Base-by-base conservation (phyloP, 805 yeast genomes). In the Saturnispora ahearnii region DNA sequence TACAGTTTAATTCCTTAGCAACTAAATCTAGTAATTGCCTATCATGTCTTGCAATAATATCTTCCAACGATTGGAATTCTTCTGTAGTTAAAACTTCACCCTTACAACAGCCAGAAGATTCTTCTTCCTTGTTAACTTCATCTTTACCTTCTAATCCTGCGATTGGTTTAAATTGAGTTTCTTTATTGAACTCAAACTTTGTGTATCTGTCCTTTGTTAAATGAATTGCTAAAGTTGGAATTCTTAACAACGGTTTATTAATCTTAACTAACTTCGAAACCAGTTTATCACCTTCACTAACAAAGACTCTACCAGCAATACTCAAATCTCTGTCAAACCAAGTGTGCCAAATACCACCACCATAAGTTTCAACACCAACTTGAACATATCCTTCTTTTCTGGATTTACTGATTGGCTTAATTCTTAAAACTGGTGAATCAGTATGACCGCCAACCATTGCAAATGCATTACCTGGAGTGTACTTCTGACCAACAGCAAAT, bases 281-380 rank as follows among this genome's bases (percentile, higher is more conserved):
- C 50, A 68, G 73, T 49, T 74, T 71, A 8, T 78, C 83, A 5
- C 66, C 55, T 4, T 64, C 67, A 38, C 69, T 73, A 15, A 87
- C 84, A 62, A 82, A 82, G 1, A 91, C 96, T 57, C 98, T 74
- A 13, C 99, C 99, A 8, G 97, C 98, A 52, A 89, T 71, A 36
- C 91, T 76, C 58, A 93, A 74, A 64, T 91, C 97, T 52, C 97
- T 79, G 65, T 91, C 99, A 62, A 93, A 91, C 97, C 98, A 91
- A 5, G 96, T 79, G 63, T 87, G 96, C 81, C 97, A 93, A 49
- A 90, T 81, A 46, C 96, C 93, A 33, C 98, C 98, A 50, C 99
- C 98, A 61, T 91, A 91, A 45, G 83, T 78, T 66, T 93, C 98
- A 9, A 93, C 95, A 36, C 96, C 98, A 18, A 93, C 80, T 64